phyloP scores from a whole-genome alignment of 2,329 filamentous ascomycete genomes.

The Coniella lustricola region DNA sequence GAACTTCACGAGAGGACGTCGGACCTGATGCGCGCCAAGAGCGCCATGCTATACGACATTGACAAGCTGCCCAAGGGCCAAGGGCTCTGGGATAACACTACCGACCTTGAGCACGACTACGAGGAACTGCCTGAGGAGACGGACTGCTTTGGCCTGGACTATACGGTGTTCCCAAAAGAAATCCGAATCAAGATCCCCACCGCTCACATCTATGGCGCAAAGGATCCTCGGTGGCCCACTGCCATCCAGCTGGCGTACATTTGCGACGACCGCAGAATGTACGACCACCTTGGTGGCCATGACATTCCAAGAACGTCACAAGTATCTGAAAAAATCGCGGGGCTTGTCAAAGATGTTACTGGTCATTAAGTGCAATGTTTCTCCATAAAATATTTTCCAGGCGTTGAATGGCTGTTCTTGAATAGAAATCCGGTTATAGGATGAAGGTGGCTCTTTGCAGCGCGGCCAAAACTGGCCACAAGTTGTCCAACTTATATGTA shows the following conservation, averaged over 20 bases:
- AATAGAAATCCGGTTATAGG: too few relatives aligned
- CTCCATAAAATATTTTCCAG: too few relatives aligned
- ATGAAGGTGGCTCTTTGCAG: too few relatives aligned
- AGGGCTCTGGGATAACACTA: slow-evolving; percentile 29
- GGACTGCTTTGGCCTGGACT: slow-evolving; percentile 30
- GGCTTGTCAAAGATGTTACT: slow-evolving; percentile 19
- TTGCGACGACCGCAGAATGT: slow-evolving; percentile 25
- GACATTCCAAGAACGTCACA: slow-evolving; percentile 30
- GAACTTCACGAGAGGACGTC: slow-evolving; percentile 23
- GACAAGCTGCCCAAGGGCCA: slow-evolving; percentile 20
- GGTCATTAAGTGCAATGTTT: neutral
- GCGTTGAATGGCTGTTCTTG: too few relatives aligned
- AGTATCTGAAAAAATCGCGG: slow-evolving; percentile 26
- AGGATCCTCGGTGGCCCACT: slow-evolving; percentile 30
- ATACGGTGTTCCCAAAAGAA: slow-evolving; percentile 25
- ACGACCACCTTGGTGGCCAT: slow-evolving; percentile 31
- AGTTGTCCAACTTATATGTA: too few relatives aligned
- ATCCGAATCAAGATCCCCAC: slow-evolving; percentile 28
- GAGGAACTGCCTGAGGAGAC: slow-evolving; percentile 20
- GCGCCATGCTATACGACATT: slow-evolving; percentile 21
- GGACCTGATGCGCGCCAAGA: slow-evolving; percentile 21
- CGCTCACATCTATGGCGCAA: slow-evolving; percentile 29
- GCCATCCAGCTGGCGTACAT: slow-evolving; percentile 30
- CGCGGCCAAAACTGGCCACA: too few relatives aligned
- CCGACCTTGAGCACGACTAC: slow-evolving; percentile 26